A percentile compares a stretch with the other conserved stretches of the same genome.
phyloP scores from a whole-genome alignment of 176 grass and related monocot species.

The Eragrostis curvula region DNA sequence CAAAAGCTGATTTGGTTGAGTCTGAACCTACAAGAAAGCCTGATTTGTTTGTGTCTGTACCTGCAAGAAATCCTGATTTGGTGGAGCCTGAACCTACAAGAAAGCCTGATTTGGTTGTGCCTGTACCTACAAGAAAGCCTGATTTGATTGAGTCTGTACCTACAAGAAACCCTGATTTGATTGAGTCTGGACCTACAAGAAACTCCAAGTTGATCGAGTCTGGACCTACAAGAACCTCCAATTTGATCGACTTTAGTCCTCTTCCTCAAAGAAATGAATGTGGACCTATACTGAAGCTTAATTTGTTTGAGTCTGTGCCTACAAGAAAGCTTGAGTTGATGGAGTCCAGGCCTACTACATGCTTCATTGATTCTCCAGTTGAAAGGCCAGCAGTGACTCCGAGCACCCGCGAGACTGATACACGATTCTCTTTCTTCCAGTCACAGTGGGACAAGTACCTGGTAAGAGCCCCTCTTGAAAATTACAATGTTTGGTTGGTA shows the following conservation, averaged over 20 bases:
- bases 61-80: slow-evolving; percentile 17
- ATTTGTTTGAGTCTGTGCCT: slow-evolving; percentile 37
- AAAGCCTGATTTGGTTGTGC: background rate
- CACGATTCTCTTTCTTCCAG: slow-evolving; percentile 64
- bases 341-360: slow-evolving; percentile 35
- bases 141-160: background rate
- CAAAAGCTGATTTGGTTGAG: slow-evolving; percentile 33
- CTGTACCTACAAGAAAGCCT: background rate
- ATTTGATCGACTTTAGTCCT: background rate
- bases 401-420: slow-evolving; percentile 34
- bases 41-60: background rate
- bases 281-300: background rate
- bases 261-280: slow-evolving; percentile 19
- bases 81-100: background rate
- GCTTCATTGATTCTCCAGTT: slow-evolving; percentile 43
- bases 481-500: slow-evolving; percentile 1
- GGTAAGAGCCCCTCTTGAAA: slow-evolving; percentile 44
- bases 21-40: slow-evolving; percentile 13
- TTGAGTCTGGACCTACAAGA: slow-evolving; percentile 1
- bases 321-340: slow-evolving; percentile 39
- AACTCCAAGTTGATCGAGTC: background rate
- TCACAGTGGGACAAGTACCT: slow-evolving; percentile 65
- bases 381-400: slow-evolving; percentile 46
- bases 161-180: background rate
- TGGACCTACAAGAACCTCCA: background rate